Percentiles rank a stretch among this genome's conserved stretches.
Conservation (phyloP, 2,329 filamentous ascomycete species). For the Aspergillus clavatus region DNA sequence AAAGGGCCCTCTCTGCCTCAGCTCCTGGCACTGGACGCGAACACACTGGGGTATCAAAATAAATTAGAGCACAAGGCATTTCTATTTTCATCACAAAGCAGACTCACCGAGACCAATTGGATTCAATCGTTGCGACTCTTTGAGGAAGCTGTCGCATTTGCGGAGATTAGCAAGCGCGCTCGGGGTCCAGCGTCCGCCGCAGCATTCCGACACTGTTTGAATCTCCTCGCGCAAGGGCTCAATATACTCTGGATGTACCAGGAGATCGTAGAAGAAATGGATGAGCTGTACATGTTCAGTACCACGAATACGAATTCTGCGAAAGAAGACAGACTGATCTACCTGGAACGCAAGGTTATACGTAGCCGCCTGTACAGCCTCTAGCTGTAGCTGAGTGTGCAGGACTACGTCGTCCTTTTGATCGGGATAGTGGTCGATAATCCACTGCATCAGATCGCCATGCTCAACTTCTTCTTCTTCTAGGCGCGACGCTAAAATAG, state of each 20-base stretch:
- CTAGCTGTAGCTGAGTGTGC: neutral
- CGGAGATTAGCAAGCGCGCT: constrained; percentile 5
- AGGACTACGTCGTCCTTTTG: neutral
- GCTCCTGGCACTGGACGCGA: neutral
- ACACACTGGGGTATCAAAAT: neutral
- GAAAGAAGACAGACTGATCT: neutral
- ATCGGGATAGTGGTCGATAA: neutral
- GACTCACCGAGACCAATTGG: constrained; percentile 14
- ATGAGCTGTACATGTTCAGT: neutral
- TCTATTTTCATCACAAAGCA: neutral
- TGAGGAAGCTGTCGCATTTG: constrained; percentile 23
- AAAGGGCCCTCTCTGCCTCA: neutral
- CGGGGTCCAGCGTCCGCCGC: neutral
- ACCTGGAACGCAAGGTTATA: neutral
- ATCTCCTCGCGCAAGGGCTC: constrained; percentile 2
- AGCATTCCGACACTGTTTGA: neutral
- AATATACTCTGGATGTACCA: constrained; percentile 1
- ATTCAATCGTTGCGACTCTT: constrained; percentile 20
- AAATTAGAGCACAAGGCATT: neutral
- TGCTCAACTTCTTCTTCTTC: neutral
- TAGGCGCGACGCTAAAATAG: neutral
- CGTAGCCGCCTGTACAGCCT: neutral
- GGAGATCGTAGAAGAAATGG: constrained; percentile 1
- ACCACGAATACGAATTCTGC: neutral
- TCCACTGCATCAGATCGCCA: neutral